Percentiles rank a stretch among this genome's conserved stretches.
Evolutionary conservation across 1,139 yeast species (phyloP).

Genomic region (Candida frijolesensis): DNA sequence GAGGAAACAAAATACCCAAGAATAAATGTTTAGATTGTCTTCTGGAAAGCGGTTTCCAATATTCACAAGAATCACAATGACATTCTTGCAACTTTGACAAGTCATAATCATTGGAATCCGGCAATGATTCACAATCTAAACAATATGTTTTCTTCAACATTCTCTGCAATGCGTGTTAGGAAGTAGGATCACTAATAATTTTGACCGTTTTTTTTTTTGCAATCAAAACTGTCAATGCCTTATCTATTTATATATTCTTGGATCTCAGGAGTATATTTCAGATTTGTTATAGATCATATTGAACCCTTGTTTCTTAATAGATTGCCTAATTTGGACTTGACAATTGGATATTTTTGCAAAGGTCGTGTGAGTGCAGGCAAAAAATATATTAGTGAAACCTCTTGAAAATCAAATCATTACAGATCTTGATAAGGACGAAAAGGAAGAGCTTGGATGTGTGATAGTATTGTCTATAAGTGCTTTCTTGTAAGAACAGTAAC

Average conservation of each 20-base stretch:
- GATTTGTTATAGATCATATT: neutral
- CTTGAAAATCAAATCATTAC: neutral
- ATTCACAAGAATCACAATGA: constrained; percentile 20
- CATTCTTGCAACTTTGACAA: neutral
- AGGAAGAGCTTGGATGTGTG: neutral
- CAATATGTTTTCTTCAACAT: neutral
- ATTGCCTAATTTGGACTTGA: constrained; percentile 1
- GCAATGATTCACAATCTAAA: neutral
- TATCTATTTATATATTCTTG: neutral
- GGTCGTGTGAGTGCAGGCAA: neutral
- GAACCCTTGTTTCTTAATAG: neutral
- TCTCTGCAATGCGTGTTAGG: neutral
- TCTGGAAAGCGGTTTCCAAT: constrained; percentile 4
- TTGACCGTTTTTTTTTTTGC: neutral
- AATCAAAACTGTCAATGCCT: neutral
- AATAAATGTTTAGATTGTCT: constrained; percentile 13
- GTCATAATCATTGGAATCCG: neutral
- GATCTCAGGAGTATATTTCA: neutral
- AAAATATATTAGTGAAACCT: neutral
- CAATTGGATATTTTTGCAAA: neutral
- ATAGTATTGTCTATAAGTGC: too few relatives aligned
- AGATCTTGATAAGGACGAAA: neutral
- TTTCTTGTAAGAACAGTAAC: too few relatives aligned
- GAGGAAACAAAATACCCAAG: constrained; percentile 25
- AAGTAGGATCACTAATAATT: neutral